Base-by-base conservation (phyloP, 805 yeast genomes). In the Metschnikowia similis region DNA sequence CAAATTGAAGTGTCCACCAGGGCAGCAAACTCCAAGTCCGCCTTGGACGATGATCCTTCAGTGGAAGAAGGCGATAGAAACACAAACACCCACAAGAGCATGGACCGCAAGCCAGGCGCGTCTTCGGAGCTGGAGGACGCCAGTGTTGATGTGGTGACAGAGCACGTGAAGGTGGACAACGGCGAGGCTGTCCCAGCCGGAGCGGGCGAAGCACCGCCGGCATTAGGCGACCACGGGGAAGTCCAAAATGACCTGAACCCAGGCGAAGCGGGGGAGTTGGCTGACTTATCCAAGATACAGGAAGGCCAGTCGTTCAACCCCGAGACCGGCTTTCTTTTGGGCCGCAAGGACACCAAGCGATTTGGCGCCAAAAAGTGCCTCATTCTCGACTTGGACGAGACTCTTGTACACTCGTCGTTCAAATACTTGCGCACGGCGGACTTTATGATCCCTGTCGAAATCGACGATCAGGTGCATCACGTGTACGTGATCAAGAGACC, bases 401-500 rank as follows among this genome's bases (percentile, higher is more conserved):
- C 99, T 2, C 78, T 94, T 51, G 99, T 94, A 31, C 99, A 94
- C 67, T 88, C 96, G 1, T 85, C 96, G 6, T 94, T 94, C 75
- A 91, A 92, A 67, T 89, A 85, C 66, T 78, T 94, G 50, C 82
- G 95, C 52, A 86, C 90, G 41, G 96, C 97, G 1, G 99, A 94
- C 70, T 94, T 94, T 70, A 95, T 95, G 42, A 89, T 94, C 45
- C 98, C 99, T 13, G 99, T 94, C 47, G 98, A 92, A 66, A 92
- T 94, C 55, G 98, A 94, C 61, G 85, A 85, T 60, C 92, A 88
- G 65, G 77, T 84, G 31, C 98, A 94, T 67, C 92, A 89, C 62
- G 99, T 94, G 40, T 94, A 90, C 65, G 99, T 94, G 26, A 90
- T 91, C 49, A 94, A 94, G 65, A 80, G 99, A 61, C 99, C 99